Evolutionary conservation across 2,329 filamentous ascomycete species (phyloP), one percentile per base, ranked within the genome.

Genomic region (Penicillium paneum): DNA sequence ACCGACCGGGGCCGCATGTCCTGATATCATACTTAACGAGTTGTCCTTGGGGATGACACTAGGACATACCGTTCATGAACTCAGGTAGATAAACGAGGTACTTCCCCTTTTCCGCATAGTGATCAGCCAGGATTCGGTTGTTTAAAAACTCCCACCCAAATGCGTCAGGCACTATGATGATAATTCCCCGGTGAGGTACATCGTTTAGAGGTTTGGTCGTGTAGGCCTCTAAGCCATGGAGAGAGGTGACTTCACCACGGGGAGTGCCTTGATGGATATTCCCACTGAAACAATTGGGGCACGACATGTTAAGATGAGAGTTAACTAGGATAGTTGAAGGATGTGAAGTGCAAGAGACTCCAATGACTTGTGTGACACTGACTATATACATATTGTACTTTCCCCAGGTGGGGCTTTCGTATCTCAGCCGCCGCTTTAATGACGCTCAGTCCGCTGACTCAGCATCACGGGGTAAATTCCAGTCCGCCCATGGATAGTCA

Each of bases 71-170:
- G 55, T 74, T 69, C 75, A 84, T 83, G 49, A 85, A 82, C 52
- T 85, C 81, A 0, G 82, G 82, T n/a, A 81, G 59, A 56, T 81
- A 80, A 34, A 84, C 80, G 8, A 68, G 71, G 62, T 77, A 83
- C 13, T 71, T 70, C 5, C 77, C 77, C 61, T 78, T 78, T 54
- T 74, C 72, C n/a, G 81, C 81, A 60, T 82, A 83, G 39, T 69
- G 67, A 61, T 85, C 82, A 5, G 80, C 81, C 32, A 84, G 66
- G 6, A 83, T 66, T 35, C 79, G 74, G 48, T 75, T 77, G 66
- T 84, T 84, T 21, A 76, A 67, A 57, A 84, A 79, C 2, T 75
- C 71, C 76, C 80, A 81, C 15, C 82, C 82, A 60, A 84, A 83
- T 0, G 77, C 77, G 62, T 84, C 82, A 0, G 81, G 75, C 31